Evolutionary conservation across 75 land plant genomes (phyloP), one percentile per base, ranked within the genome.

Genomic region (Pinus albicaulis): DNA sequence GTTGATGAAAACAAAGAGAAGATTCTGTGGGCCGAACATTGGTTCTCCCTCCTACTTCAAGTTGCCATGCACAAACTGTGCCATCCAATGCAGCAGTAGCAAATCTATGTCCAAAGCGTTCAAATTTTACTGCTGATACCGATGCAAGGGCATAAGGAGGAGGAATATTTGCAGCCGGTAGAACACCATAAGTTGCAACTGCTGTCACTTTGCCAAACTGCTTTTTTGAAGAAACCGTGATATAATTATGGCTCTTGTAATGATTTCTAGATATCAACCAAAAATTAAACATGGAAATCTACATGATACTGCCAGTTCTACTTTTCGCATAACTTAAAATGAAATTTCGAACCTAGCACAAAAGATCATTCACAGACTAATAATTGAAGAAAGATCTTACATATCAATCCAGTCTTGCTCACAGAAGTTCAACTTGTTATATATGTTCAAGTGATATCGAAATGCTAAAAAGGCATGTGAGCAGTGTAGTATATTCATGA

Each of bases 111-210:
- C 99, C 99, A 81, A 77, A 94, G 41, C 76, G 82, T 55, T 94
- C 99, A 86, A 96, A 94, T 69, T 81, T 86, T 73, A 96, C 61
- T 34, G 95, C 82, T 34, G 99, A 89, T 62, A 96, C 79, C 57
- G 98, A 94, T 61, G 98, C 93, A 73, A 96, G 83, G 1, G 93
- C 89, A 83, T 94, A 96, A 64, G 99, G 99, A 57, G 98, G 98
- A 72, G 99, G 93, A 44, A 94, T 86, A 87, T 94, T 94, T 61
- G 93, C 95, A 73, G 99, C 98, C 60, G 98, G 99, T 5, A 92
- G 84, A 71, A 96, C 88, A n/a, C 99, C 98, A 82, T 96, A 96
- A 26, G 99, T 96, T 81, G 99, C 98, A 71, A 84, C 84, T 53
- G 99, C 99, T 77, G 70, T 88, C 41, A 80, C 79, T 81, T 92